Percentiles rank a stretch among this genome's conserved stretches.
Conservation (phyloP, 1,284 basidiomycete genomes). For the Malassezia nana region DNA sequence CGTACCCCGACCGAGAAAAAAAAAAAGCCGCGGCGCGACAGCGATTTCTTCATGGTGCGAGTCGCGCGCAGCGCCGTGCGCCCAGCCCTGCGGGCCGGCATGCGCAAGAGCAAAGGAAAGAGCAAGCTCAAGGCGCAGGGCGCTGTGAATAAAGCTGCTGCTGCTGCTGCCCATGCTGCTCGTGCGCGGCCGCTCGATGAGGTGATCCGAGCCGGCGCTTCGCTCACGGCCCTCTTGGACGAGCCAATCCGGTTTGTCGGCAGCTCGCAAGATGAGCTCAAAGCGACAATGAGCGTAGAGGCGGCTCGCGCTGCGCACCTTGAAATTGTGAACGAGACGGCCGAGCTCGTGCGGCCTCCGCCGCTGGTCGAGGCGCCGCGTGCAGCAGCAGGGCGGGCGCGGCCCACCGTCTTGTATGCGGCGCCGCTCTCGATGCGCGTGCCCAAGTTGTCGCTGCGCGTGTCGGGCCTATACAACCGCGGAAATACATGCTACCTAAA, state of each 20-base stretch:
- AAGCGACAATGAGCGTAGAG: slow-evolving; percentile 14
- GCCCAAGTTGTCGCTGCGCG: slow-evolving; percentile 23
- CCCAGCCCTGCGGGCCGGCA: neutral
- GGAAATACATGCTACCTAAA: slow-evolving; percentile 98
- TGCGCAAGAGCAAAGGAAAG: neutral
- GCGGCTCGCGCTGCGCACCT: slow-evolving; percentile 15
- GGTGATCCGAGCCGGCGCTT: slow-evolving; percentile 7
- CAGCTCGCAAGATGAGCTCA: slow-evolving; percentile 15
- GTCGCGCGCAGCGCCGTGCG: neutral
- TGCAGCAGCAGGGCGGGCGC: neutral
- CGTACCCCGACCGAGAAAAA: neutral
- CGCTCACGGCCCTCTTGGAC: slow-evolving; percentile 8
- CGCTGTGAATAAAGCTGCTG: neutral
- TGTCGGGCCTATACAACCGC: slow-evolving; percentile 67
- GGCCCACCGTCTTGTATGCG: slow-evolving; percentile 1
- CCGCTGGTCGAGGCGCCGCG: neutral
- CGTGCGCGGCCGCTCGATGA: slow-evolving; percentile 1
- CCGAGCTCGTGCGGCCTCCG: neutral
- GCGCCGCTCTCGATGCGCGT: slow-evolving; percentile 26
- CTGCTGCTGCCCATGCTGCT: neutral
- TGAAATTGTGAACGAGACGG: slow-evolving; percentile 12
- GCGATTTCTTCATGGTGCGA: neutral
- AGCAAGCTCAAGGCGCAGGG: neutral
- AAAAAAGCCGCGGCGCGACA: neutral
- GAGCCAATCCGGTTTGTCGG: slow-evolving; percentile 17